Evolutionary conservation across 345 rosid species (phyloP), one percentile per base, ranked within the genome.

Genomic region (Citrus glauca): DNA sequence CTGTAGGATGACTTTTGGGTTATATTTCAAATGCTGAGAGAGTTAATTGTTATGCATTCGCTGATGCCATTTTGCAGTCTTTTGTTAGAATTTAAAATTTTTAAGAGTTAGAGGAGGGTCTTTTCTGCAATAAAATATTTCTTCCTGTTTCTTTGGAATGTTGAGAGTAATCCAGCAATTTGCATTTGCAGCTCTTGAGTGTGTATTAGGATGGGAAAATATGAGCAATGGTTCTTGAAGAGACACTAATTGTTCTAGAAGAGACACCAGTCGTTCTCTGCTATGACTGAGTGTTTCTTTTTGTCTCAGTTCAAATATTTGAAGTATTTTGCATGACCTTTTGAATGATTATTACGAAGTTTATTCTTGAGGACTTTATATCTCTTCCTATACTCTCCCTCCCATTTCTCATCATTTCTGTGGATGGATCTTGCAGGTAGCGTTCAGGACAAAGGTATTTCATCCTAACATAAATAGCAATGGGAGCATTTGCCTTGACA

Each of bases 391-490:
- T 0, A 2, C n/a, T 14, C 56, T 56, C 11, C 22, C 53, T 24
- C 8, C 35, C 30, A 19, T 40, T 38, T 24, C 4, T 40, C 35
- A 45, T 24, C 32, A 33, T 76, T 38, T 27, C 8, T 32, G 28
- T 38, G 42, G 42, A 38, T 50, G 64, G 28, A 66, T 81, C 45
- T 60, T 81, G 62, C 79, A 94, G 98, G 98, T 94, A 76, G 97
- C 98, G 57, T 94, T 94, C 85, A 89, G 97, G 82, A 94, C 98
- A 5, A 94, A 94, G 89, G 97, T 94, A 27, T 94, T 94, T 76
- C 97, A 92, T 73, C 98, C 98, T 53, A 94, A 94, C 82, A 92
- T 94, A 25, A 94, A 94, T 81, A 94, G 98, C 93, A 94, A 94
- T 19, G 98, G 97, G 27, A 94, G 97, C 91, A 94, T 92, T 84